A percentile compares a stretch with the other conserved stretches of the same genome.
These are phyloP conservation scores for Aspergillus leporis DNA, from an alignment of 495 filamentous ascomycete genomes.

Conservation along the genomic window DNA sequence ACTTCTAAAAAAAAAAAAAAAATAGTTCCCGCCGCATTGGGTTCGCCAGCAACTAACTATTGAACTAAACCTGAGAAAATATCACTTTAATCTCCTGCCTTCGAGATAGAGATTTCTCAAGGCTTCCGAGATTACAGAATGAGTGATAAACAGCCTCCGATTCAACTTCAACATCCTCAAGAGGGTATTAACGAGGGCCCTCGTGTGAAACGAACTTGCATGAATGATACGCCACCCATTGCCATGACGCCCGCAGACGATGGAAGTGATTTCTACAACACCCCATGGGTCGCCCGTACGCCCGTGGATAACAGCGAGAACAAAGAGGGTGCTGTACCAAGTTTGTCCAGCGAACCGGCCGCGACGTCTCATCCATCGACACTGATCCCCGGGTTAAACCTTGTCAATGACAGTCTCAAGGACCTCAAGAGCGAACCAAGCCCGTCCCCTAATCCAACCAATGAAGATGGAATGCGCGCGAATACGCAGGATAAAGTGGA, in stretches of 20 bases:
- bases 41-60: slow-evolving; percentile 6
- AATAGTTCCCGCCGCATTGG: slow-evolving; percentile 8
- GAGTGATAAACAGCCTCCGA: slow-evolving; percentile 47
- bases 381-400: slow-evolving; percentile 42
- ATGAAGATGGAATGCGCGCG: slow-evolving; percentile 5
- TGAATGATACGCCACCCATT: slow-evolving; percentile 37
- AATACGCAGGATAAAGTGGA: slow-evolving; percentile 8
- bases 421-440: slow-evolving; percentile 18
- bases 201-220: slow-evolving; percentile 25
- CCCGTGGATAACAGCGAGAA: slow-evolving; percentile 15
- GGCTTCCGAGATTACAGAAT: slow-evolving; percentile 30
- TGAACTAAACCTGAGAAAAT: not conserved
- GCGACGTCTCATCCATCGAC: slow-evolving; percentile 20
- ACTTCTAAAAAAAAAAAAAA: slow-evolving; percentile 37
- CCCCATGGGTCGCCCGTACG: slow-evolving; percentile 32
- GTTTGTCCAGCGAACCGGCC: slow-evolving; percentile 10
- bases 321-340: slow-evolving; percentile 5
- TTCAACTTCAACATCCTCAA: slow-evolving; percentile 24
- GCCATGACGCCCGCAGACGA: slow-evolving; percentile 36
- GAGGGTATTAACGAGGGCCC: slow-evolving; percentile 22
- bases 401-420: slow-evolving; percentile 32
- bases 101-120: slow-evolving; percentile 2
- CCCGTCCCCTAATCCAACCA: slow-evolving; percentile 13
- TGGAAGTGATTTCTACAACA: slow-evolving; percentile 48
- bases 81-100: not conserved